Percentiles rank a stretch among this genome's conserved stretches.
phyloP scores from a whole-genome alignment of 768 basidiomycete species.

The Boletus speciosus region DNA sequence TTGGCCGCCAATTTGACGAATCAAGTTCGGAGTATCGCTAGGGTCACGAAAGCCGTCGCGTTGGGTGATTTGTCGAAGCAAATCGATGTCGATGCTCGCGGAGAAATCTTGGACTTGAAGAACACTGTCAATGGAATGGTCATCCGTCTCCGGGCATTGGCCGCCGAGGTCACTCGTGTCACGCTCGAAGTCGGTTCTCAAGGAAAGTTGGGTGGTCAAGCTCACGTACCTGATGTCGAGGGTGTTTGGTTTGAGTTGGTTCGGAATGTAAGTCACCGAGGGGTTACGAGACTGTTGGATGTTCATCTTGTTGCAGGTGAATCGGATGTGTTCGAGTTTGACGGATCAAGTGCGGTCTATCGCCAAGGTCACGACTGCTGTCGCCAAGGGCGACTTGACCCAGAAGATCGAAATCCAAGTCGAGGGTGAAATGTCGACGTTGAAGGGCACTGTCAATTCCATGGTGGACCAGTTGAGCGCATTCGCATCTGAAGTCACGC shows the following conservation, averaged over 20 bases:
- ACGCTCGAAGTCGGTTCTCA: slow-evolving; percentile 84
- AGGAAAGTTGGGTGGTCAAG: slow-evolving; percentile 87
- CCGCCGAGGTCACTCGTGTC: slow-evolving; percentile 80
- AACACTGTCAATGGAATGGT: slow-evolving; percentile 56
- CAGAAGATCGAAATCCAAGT: slow-evolving; percentile 92
- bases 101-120: slow-evolving; percentile 85
- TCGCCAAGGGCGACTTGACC: slow-evolving; percentile 86
- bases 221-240: slow-evolving; percentile 82
- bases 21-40: slow-evolving; percentile 55
- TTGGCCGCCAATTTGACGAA: slow-evolving; percentile 72
- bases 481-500: slow-evolving; percentile 79
- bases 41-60: slow-evolving; percentile 74
- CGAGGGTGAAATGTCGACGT: slow-evolving; percentile 81
- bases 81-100: slow-evolving; percentile 87
- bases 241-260: slow-evolving; percentile 90
- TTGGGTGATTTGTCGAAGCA: slow-evolving; percentile 85
- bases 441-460: slow-evolving; percentile 84
- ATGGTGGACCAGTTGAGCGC: slow-evolving; percentile 91
- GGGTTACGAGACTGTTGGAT: neutral
- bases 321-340: slow-evolving; percentile 76
- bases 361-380: slow-evolving; percentile 82
- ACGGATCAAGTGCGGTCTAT: slow-evolving; percentile 83
- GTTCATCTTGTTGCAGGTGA: slow-evolving; percentile 44
- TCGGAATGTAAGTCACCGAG: slow-evolving; percentile 49
- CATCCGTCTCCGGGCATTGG: slow-evolving; percentile 55